phyloP scores from a whole-genome alignment of 805 yeast genomes.

The Kuraishia capsulata region DNA sequence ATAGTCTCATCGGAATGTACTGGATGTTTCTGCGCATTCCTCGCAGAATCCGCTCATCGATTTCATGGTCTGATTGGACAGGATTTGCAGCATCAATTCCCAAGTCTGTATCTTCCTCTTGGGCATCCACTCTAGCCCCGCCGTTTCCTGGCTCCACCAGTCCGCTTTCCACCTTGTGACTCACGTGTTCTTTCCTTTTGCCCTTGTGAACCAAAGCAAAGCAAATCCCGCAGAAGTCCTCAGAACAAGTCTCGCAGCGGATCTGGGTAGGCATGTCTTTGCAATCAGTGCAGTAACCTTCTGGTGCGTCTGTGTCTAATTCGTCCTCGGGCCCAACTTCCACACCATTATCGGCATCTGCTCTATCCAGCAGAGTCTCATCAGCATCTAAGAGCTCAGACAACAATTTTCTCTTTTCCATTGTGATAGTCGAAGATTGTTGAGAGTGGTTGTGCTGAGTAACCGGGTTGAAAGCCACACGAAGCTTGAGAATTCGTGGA shows the following conservation, averaged over 20 bases:
- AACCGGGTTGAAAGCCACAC: no score
- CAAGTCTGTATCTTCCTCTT: conserved; percentile 5
- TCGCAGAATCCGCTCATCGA: conserved; percentile 16
- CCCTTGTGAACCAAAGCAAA: conserved; percentile 65
- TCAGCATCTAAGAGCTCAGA: neutral
- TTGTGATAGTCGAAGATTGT: no score
- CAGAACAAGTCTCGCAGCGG: conserved; percentile 55
- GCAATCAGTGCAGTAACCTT: conserved; percentile 50
- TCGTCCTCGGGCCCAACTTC: neutral
- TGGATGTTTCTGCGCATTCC: conserved; percentile 34
- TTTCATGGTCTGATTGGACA: conserved; percentile 7
- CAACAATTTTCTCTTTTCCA: no score
- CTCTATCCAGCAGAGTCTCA: neutral
- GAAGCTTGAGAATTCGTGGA: no score
- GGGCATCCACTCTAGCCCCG: neutral
- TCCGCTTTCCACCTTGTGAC: conserved; percentile 13
- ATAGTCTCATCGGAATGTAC: conserved; percentile 62
- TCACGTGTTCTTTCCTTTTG: conserved; percentile 37
- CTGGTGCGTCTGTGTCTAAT: neutral
- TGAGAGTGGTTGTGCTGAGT: no score
- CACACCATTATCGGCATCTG: neutral
- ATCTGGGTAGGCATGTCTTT: conserved; percentile 63
- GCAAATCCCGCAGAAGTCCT: conserved; percentile 62
- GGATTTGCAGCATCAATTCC: no score
- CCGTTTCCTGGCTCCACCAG: conserved; percentile 6